Evolutionary conservation across 1,284 basidiomycete species (phyloP).

Genomic region (Vanrija sp.): DNA sequence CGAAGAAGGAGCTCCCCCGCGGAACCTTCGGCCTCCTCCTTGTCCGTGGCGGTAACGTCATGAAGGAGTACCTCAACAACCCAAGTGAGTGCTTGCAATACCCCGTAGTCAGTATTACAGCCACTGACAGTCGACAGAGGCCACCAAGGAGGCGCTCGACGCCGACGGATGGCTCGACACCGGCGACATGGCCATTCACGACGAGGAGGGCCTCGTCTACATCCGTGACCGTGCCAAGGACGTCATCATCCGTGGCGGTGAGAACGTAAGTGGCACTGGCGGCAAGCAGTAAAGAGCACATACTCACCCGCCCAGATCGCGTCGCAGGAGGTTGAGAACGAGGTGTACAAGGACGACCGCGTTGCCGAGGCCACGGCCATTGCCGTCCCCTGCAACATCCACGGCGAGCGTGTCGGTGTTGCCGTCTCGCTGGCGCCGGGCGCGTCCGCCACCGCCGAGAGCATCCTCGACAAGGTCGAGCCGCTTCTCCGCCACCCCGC

Average conservation of each 20-base stretch:
- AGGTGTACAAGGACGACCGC: conserved; percentile 25
- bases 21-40: conserved; percentile 33
- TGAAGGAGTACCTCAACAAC: conserved; percentile 35
- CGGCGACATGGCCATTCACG: conserved; percentile 37
- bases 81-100: neutral
- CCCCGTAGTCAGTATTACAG: neutral
- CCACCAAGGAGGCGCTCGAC: conserved; percentile 16
- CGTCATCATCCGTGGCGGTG: conserved; percentile 45
- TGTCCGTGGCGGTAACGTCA: conserved; percentile 38
- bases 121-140: neutral
- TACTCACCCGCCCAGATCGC: conserved; percentile 19
- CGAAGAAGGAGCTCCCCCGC: conserved; percentile 15
- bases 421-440: conserved; percentile 24
- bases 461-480: conserved; percentile 8
- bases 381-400: conserved; percentile 25
- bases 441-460: neutral
- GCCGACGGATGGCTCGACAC: conserved; percentile 43
- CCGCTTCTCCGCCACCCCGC: conserved; percentile 6
- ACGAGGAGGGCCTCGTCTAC: conserved; percentile 36
- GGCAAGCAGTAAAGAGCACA: conserved; percentile 1
- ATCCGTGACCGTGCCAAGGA: conserved; percentile 37
- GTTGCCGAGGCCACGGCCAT: conserved; percentile 34
- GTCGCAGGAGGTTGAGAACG: conserved; percentile 38
- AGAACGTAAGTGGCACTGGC: conserved; percentile 20
- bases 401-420: conserved; percentile 37